Evolutionary conservation across 73 alveolate genomes (phyloP).

Genomic region (Paramecium caudatum): DNA sequence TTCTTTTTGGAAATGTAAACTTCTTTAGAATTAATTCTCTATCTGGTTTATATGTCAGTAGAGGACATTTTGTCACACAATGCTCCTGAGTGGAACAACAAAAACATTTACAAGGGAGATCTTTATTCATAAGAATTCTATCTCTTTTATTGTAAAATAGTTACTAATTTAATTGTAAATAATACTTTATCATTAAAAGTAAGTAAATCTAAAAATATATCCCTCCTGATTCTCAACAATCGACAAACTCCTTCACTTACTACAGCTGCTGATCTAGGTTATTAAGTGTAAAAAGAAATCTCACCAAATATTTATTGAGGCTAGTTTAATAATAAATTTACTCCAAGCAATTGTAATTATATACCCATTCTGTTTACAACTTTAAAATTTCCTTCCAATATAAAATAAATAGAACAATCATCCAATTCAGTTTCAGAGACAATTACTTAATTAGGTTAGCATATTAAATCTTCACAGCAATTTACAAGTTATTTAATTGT

Average conservation of each 20-base stretch:
- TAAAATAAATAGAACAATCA: conserved; percentile 54
- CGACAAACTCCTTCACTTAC: conserved; percentile 42
- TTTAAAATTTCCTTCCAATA: conserved; percentile 57
- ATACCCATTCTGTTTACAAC: conserved; percentile 27
- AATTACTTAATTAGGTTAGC: conserved; percentile 4
- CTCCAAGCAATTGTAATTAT: conserved; percentile 3
- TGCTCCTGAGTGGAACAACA: conserved; percentile 37
- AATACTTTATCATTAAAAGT: conserved; percentile 40
- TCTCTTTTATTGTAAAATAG: conserved; percentile 3
- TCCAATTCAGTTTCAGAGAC: background rate
- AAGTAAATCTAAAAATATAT: background rate
- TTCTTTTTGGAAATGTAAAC: background rate
- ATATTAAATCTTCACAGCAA: conserved; percentile 8
- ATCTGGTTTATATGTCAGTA: conserved; percentile 31
- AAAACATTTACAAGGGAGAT: conserved; percentile 43
- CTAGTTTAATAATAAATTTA: conserved; percentile 14
- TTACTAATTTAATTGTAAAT: background rate
- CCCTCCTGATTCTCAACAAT: conserved; percentile 35
- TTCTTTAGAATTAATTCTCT: background rate
- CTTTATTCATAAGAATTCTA: background rate
- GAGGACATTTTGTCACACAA: conserved; percentile 29
- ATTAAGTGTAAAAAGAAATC: conserved; percentile 51
- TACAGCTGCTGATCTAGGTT: conserved; percentile 39
- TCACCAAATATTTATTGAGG: conserved; percentile 64
- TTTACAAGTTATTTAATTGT: background rate